phyloP scores from a whole-genome alignment of 805 yeast genomes.

The Maudiozyma serrabonitensis region DNA sequence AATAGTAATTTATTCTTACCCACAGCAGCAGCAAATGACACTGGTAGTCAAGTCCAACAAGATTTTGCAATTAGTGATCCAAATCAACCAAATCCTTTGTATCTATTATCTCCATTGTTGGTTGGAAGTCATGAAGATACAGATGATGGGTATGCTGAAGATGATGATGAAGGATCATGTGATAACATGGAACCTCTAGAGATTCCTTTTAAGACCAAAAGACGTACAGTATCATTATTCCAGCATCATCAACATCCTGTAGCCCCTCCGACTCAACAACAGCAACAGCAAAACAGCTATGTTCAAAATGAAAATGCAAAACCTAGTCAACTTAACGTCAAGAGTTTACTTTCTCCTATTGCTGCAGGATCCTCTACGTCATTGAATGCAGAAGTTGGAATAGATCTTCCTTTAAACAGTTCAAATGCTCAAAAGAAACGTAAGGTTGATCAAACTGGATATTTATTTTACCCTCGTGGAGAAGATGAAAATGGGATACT shows the following conservation, averaged over 20 bases:
- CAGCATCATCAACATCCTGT: conserved; percentile 11
- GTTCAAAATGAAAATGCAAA: background rate
- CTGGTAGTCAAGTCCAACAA: background rate
- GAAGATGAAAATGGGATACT: no score
- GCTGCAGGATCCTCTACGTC: background rate
- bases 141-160: conserved; percentile 26
- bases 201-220: conserved; percentile 16
- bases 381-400: background rate
- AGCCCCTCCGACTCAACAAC: conserved; percentile 1
- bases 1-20: conserved; percentile 1
- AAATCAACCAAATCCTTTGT: background rate
- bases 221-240: conserved; percentile 13
- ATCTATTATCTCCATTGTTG: conserved; percentile 2
- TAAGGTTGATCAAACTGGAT: no score
- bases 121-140: conserved; percentile 9
- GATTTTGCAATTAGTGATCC: background rate
- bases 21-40: background rate
- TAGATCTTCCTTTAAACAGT: no score
- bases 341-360: background rate
- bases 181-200: conserved; percentile 20
- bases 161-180: conserved; percentile 24
- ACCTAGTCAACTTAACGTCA: background rate
- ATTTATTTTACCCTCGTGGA: no score
- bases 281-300: conserved; percentile 9
- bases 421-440: no score